Base-by-base conservation (phyloP, 495 filamentous ascomycete species). In the Letharia lupina region DNA sequence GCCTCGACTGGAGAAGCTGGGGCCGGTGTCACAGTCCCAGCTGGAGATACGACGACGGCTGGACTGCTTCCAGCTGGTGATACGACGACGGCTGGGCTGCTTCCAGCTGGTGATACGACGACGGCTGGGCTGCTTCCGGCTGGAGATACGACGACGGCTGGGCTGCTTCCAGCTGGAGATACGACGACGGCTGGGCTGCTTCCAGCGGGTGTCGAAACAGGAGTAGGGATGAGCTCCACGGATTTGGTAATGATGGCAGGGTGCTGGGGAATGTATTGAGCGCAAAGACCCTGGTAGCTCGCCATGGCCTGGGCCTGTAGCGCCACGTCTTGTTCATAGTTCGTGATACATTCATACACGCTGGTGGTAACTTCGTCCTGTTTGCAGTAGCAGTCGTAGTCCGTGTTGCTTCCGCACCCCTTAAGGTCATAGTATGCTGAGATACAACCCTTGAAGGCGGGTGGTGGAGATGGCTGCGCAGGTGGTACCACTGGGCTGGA, bases 241-340 rank as follows among this genome's bases (percentile, higher is more conserved):
- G 78, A 81, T 50, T 78, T 85, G 65, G 90, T 94, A 72, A 91
- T 83, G 73, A 98, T 89, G 62, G 83, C 93, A 4, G 94, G 94
- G 84, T 96, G 96, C 68, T 80, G 65, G 52, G 82, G 78, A 28
- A 91, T 82, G 75, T 86, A 87, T 42, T 82, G 76, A 45, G 90
- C 91, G 79, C 93, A 98, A 77, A 98, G 89, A 74, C 93, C 94
- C 71, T 90, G 86, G 81, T 97, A 89, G 84, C 89, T 96, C 70
- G 84, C 83, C 62, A 94, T 81, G 63, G 90, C 91, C 65, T 83
- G 76, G 62, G 85, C 79, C 70, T 92, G 80, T 73, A 91, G 84
- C n/a, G 75, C 72, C 61, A 87, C 77, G 59, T 84, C 83, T 67
- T 81, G 78, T 66, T 89, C 87, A 82, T 91, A 88, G 67, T 91